Base-by-base conservation (phyloP, 176 grass and related monocot species). In the bread wheat (Triticum aestivum) region DNA sequence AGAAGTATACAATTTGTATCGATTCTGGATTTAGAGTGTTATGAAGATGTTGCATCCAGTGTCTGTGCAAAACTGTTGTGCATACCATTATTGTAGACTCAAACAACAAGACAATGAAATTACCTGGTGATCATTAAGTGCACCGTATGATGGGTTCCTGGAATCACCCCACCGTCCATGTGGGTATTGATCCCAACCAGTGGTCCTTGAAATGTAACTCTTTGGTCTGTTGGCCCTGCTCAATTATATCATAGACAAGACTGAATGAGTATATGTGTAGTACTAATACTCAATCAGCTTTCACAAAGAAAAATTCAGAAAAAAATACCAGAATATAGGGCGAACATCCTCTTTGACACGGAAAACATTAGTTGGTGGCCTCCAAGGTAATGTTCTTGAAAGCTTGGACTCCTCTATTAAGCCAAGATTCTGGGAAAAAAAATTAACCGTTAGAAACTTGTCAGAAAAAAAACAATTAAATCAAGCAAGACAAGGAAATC, bases 221-320 rank as follows among this genome's bases (percentile, higher is more conserved):
- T 97, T 97, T 66, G 94, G 94, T 79, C 94, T 87, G 77, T 97
- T 97, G 84, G 94, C 94, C 94, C 94, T 97, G 83, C 59, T 90
- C 7, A 70, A 34, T 89, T 61, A 79, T 9, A 9, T 68, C 30
- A 63, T 65, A 78, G 18, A 81, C 12, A 45, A 78, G 41, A 73
- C 10, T 77, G 23, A 5, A 21, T 82, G 23, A 87, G 81, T 27
- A 69, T 27, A 62, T 84, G n/a, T 59, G 35, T 42, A 62, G 6
- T 18, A 78, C 17, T 8, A 37, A 58, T 26, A 65, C 5, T 41
- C 24, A 59, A 78, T 12, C 33, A 85, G 27, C 3, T 32, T 82
- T 61, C 15, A 62, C 17, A 78, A 77, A 86, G 8, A 75, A 59
- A 64, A 5, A 39, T 64, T 65, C 5, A 32, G 51, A 54, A 52